Evolutionary conservation across 208 protist species (phyloP), one percentile per base, ranked within the genome.

Genomic region (Strigomonas culicis): DNA sequence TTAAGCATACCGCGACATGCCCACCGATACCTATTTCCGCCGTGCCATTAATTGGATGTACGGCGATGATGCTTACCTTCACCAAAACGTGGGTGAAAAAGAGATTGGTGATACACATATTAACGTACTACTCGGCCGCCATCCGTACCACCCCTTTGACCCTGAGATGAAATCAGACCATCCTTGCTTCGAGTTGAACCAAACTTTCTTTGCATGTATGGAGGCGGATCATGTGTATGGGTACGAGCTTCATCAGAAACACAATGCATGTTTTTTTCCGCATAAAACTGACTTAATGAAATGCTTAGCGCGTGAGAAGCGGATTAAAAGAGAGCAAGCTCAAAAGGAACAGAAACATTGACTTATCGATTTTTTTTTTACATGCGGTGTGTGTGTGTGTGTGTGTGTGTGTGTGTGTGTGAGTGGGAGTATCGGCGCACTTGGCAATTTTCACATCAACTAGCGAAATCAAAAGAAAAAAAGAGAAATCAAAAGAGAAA

Each of bases 221-320:
- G 79, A 80, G 53, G 75, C 77, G 7, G 82, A 93, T 32, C 76
- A 93, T 28, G 75, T 93, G 15, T 78, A 91, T 41, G 86, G 80
- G 4, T 89, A 88, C 68, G 86, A 93, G 53, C 60, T 90, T 24
- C 82, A 95, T 60, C 81, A 91, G 68, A 95, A 93, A 59, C 90
- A 95, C 64, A 83, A 91, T 19, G 78, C 79, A 2, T 95, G 90
- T 70, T 95, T 86, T 60, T 87, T 81, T 61, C 90, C 90, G 25
- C 88, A 90, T 65, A 95, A 95, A 53, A 72, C 81, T 15, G 83
- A 95, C 32, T 49, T 95, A 49, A 95, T 95, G 90, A 95, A 92
- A 70, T 95, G 90, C 65, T 31, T 91, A 7, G 74, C 87, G 13
- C 65, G 47, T 51, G 75, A 93, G 66, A 89, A 90, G 71, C 74